These are phyloP conservation scores for Pythium periplocum DNA, from an alignment of 352 stramenopile species.

Conservation along the genomic window DNA sequence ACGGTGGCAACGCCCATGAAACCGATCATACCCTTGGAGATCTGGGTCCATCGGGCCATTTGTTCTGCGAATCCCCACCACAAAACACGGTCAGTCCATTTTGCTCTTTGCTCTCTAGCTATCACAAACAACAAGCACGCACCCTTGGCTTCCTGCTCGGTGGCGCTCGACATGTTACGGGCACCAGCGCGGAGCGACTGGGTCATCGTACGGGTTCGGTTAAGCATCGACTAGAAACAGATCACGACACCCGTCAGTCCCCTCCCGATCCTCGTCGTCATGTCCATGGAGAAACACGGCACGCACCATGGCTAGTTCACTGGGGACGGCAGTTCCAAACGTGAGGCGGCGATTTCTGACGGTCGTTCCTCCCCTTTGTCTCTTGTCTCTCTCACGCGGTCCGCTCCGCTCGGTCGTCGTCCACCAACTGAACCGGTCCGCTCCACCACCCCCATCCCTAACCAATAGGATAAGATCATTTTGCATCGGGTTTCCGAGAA, in stretches of 20 bases:
- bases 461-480: no score
- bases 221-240: constrained; percentile 50
- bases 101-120: no score
- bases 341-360: constrained; percentile 6
- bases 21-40: constrained; percentile 83
- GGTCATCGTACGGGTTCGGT: constrained; percentile 44
- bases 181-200: constrained; percentile 50
- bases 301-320: constrained; percentile 22
- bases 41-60: constrained; percentile 81
- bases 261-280: no score
- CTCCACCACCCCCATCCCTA: no score
- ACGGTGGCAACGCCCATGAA: constrained; percentile 51
- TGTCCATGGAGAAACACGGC: no score
- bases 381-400: constrained; percentile 3
- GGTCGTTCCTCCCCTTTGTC: background rate
- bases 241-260: background rate
- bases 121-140: constrained; percentile 6
- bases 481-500: no score
- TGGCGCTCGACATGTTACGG: constrained; percentile 76
- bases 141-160: constrained; percentile 81
- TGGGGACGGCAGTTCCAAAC: constrained; percentile 22
- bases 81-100: no score
- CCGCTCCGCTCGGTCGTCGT: no score
- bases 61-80: constrained; percentile 38
- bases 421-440: background rate